phyloP scores from a whole-genome alignment of 768 basidiomycete genomes.

The Tylopilus rubrobrunneus region DNA sequence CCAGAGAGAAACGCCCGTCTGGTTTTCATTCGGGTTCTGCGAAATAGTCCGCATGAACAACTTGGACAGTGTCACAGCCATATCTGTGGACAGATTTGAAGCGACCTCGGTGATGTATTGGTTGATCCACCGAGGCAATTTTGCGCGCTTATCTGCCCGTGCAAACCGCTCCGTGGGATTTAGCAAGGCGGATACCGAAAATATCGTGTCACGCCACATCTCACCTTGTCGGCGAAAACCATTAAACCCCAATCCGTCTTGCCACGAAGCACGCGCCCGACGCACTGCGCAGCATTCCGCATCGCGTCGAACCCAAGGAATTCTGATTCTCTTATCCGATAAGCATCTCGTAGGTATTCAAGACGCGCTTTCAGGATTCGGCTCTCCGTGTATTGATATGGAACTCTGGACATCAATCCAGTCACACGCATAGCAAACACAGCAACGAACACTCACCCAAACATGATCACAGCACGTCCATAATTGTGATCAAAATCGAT shows the following conservation, averaged over 20 bases:
- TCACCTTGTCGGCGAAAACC: slow-evolving; percentile 98
- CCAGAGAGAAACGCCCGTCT: slow-evolving; percentile 94
- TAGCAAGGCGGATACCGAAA: not conserved
- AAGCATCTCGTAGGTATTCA: slow-evolving; percentile 97
- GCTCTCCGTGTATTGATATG: slow-evolving; percentile 97
- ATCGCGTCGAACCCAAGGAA: slow-evolving; percentile 99
- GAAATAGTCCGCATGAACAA: slow-evolving; percentile 98
- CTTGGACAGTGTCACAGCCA: slow-evolving; percentile 92
- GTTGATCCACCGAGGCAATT: slow-evolving; percentile 98
- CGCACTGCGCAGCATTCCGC: slow-evolving; percentile 98
- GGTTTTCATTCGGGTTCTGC: slow-evolving; percentile 94
- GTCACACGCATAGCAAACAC: not conserved
- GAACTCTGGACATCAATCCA: slow-evolving; percentile 52
- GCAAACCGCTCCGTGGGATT: slow-evolving; percentile 70
- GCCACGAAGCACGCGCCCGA: slow-evolving; percentile 93
- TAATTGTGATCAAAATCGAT: slow-evolving; percentile 99
- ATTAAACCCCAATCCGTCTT: slow-evolving; percentile 99
- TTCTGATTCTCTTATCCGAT: slow-evolving; percentile 97
- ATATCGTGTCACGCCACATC: slow-evolving; percentile 1
- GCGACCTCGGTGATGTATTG: slow-evolving; percentile 99
- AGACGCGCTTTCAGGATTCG: slow-evolving; percentile 95
- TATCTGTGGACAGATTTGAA: slow-evolving; percentile 96
- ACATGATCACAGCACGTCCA: slow-evolving; percentile 98
- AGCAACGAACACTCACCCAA: slow-evolving; percentile 59
- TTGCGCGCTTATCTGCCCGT: slow-evolving; percentile 88